These are phyloP conservation scores for Saturnispora dispora DNA, from an alignment of 805 yeast genomes.

Conservation along the genomic window DNA sequence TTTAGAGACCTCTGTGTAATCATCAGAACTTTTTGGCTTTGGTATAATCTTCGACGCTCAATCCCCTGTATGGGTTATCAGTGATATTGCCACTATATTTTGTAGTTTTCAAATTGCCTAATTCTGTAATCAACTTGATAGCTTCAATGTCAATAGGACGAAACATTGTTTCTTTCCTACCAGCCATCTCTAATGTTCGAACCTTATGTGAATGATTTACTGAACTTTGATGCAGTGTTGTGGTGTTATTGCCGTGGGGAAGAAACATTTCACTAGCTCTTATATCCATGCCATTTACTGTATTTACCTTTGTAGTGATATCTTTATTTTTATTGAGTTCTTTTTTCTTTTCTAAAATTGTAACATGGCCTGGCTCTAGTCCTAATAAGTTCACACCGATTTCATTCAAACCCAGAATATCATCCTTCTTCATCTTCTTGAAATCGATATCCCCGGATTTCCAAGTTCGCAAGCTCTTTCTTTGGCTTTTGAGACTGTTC, in stretches of 20 bases:
- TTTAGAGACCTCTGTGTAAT: neutral
- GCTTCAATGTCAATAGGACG: slow-evolving; percentile 9
- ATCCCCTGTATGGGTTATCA: slow-evolving; percentile 15
- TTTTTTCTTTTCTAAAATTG: neutral
- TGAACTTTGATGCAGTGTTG: neutral
- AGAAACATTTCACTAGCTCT: neutral
- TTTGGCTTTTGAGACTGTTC: slow-evolving; percentile 1
- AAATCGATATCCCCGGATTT: slow-evolving; percentile 1
- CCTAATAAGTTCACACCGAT: slow-evolving; percentile 4
- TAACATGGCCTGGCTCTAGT: neutral
- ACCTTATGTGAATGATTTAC: neutral
- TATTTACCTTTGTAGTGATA: neutral
- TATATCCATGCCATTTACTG: neutral
- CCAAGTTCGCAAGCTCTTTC: slow-evolving; percentile 5
- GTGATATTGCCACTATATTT: neutral
- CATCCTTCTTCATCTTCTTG: neutral
- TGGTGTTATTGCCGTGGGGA: neutral
- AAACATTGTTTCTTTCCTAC: neutral
- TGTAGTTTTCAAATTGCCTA: slow-evolving; percentile 8
- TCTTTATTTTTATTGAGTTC: neutral
- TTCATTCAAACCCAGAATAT: slow-evolving; percentile 5
- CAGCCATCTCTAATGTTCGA: neutral
- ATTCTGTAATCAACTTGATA: slow-evolving; percentile 7
- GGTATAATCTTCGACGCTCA: slow-evolving; percentile 16
- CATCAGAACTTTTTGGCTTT: slow-evolving; percentile 10